These are phyloP conservation scores for Scleroderma bovista DNA, from an alignment of 768 basidiomycete species.

Conservation along the genomic window DNA sequence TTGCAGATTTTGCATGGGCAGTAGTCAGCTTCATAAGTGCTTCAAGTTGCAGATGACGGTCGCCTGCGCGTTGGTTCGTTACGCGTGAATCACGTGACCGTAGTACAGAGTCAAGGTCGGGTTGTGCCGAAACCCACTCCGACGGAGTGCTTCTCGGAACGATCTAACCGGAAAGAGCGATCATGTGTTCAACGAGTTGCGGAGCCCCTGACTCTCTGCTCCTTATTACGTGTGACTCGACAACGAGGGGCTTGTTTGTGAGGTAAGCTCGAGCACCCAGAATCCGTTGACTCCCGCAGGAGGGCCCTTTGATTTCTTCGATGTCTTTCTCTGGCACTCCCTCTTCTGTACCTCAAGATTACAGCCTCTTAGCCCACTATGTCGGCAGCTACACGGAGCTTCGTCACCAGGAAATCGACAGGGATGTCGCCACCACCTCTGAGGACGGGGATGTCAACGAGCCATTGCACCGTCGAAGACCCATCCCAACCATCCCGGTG, in stretches of 20 bases:
- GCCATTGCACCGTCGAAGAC: not conserved
- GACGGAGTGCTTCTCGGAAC: too few species aligned
- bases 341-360: slow-evolving; percentile 56
- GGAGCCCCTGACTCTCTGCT: too few species aligned
- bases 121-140: too few species aligned
- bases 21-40: slow-evolving; percentile 5
- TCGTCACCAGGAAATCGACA: slow-evolving; percentile 11
- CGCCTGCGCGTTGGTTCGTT: too few species aligned
- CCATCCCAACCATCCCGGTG: not conserved
- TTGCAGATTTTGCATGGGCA: slow-evolving; percentile 9
- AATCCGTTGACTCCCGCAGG: not conserved
- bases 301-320: too few species aligned
- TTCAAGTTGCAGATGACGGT: too few species aligned
- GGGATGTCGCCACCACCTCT: not conserved
- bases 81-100: not conserved
- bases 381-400: slow-evolving; percentile 26
- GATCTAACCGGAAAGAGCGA: too few species aligned
- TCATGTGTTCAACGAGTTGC: too few species aligned
- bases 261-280: too few species aligned
- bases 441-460: slow-evolving; percentile 3
- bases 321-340: slow-evolving; percentile 21
- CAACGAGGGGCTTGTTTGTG: too few species aligned
- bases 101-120: too few species aligned
- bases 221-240: too few species aligned
- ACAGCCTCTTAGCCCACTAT: slow-evolving; percentile 50